A percentile compares a stretch with the other conserved stretches of the same genome.
phyloP scores from a whole-genome alignment of 2,329 filamentous ascomycete genomes.

The Fusarium proliferatum region DNA sequence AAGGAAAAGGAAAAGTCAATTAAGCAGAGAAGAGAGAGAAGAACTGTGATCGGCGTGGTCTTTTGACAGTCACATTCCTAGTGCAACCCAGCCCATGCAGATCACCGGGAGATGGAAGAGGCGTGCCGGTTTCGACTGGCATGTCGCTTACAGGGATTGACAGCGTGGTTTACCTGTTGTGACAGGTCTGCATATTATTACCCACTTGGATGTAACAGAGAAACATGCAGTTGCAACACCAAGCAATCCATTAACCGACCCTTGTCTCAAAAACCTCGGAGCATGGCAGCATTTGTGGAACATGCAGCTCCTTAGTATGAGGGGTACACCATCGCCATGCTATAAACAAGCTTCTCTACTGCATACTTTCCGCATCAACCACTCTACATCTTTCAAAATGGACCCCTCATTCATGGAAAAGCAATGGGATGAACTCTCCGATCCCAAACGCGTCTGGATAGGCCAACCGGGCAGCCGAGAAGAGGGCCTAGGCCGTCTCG shows the following conservation, averaged over 20 bases:
- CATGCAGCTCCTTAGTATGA: background rate
- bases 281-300: background rate
- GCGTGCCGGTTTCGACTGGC: background rate
- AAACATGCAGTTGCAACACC: background rate
- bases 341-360: slow-evolving; percentile 9
- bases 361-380: background rate
- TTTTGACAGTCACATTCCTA: background rate
- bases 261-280: no score
- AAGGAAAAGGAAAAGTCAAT: background rate
- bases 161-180: background rate
- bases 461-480: slow-evolving; percentile 57
- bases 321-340: background rate
- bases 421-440: slow-evolving; percentile 52
- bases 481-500: slow-evolving; percentile 64
- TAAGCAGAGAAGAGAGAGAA: background rate
- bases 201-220: background rate
- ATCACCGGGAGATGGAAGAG: slow-evolving; percentile 1
- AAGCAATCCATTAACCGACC: background rate
- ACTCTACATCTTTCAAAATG: background rate
- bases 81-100: background rate
- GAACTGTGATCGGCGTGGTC: background rate
- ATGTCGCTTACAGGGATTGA: background rate
- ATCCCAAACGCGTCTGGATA: slow-evolving; percentile 61
- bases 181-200: background rate
- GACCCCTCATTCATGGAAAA: slow-evolving; percentile 28